A percentile compares a stretch with the other conserved stretches of the same genome.
These are phyloP conservation scores for Colletotrichum sansevieriae DNA, from an alignment of 2,329 filamentous ascomycete species.

Conservation along the genomic window DNA sequence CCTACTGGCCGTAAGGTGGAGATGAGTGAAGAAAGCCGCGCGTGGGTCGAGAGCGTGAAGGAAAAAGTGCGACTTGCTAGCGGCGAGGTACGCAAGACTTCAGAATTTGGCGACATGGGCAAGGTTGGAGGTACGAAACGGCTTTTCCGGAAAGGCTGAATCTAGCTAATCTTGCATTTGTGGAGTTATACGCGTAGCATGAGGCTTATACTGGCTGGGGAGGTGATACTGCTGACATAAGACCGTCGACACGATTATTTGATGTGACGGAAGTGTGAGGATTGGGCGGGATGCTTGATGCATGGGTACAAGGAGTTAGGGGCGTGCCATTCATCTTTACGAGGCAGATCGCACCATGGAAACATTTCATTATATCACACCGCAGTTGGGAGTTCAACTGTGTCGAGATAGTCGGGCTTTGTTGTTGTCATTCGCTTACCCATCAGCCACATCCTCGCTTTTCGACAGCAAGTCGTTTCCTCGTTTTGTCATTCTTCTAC, in stretches of 20 bases:
- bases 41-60: constrained; percentile 88
- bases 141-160: constrained; percentile 68
- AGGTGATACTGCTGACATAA: neutral
- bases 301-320: constrained; percentile 28
- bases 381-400: constrained; percentile 1
- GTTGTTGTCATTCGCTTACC: constrained; percentile 2
- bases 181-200: neutral
- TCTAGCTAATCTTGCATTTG: neutral
- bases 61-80: constrained; percentile 81
- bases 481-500: constrained; percentile 21
- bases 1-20: constrained; percentile 74
- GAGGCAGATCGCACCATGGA: constrained; percentile 29
- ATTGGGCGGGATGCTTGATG: constrained; percentile 5
- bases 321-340: constrained; percentile 18
- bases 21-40: constrained; percentile 79
- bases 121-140: constrained; percentile 81
- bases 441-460: neutral
- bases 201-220: constrained; percentile 13
- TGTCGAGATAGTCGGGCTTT: constrained; percentile 11
- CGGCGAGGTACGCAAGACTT: constrained; percentile 61
- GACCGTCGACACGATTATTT: constrained; percentile 7
- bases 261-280: constrained; percentile 7
- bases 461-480: constrained; percentile 1
- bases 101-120: constrained; percentile 75
- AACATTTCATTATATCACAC: constrained; percentile 29